A percentile compares a stretch with the other conserved stretches of the same genome.
Conservation (phyloP, 805 yeast genomes). For the Ogataea henricii region DNA sequence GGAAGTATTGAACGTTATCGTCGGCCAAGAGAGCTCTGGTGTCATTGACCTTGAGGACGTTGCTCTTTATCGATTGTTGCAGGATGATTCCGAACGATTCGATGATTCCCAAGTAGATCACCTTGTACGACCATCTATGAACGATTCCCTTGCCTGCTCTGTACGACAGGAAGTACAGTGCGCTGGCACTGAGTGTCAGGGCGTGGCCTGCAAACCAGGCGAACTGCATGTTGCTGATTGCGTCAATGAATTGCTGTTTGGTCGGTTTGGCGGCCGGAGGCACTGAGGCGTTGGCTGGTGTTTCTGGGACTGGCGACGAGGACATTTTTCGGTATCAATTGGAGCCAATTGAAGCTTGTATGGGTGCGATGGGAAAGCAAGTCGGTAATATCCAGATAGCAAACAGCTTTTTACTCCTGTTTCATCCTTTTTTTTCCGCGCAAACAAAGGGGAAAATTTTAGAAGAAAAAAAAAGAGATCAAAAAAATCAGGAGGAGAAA, state of each 20-base stretch:
- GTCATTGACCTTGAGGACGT: slow-evolving; percentile 26
- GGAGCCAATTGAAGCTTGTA: not conserved
- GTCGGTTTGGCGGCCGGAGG: slow-evolving; percentile 8
- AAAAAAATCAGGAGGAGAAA: not conserved
- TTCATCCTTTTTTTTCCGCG: slow-evolving; percentile 6
- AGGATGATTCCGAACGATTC: slow-evolving; percentile 77
- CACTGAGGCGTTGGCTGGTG: slow-evolving; percentile 4
- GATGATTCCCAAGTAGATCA: slow-evolving; percentile 63
- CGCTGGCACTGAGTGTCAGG: slow-evolving; percentile 44
- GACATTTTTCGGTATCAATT: slow-evolving; percentile 7
- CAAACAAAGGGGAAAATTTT: slow-evolving; percentile 1
- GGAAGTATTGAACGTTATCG: slow-evolving; percentile 56
- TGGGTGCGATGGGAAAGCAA: not conserved
- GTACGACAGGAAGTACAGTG: slow-evolving; percentile 41
- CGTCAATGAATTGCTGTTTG: slow-evolving; percentile 15
- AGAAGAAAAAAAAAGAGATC: not conserved
- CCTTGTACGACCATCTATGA: slow-evolving; percentile 53
- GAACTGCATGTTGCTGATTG: slow-evolving; percentile 57
- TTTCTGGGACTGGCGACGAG: slow-evolving; percentile 9
- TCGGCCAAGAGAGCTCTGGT: slow-evolving; percentile 44
- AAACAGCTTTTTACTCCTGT: not conserved
- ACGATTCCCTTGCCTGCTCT: slow-evolving; percentile 32
- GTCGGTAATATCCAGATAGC: not conserved
- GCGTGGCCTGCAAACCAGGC: slow-evolving; percentile 74
- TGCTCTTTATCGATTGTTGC: slow-evolving; percentile 53